Conservation (phyloP, 768 basidiomycete genomes). For the Rhodosporidiobolus sp. region DNA sequence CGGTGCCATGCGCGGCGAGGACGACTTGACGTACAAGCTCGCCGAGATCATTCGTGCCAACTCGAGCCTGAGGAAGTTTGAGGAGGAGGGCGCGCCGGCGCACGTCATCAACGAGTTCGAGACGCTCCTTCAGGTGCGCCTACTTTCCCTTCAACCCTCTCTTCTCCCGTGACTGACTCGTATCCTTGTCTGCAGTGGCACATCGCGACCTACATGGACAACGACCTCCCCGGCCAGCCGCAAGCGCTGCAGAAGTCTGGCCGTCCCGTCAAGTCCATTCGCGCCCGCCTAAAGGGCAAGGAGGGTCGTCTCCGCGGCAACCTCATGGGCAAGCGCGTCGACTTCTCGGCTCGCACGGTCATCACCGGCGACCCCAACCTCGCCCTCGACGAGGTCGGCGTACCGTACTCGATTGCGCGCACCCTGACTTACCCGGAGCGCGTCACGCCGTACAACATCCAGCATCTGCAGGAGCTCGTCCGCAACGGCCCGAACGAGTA, state of each 20-base stretch:
- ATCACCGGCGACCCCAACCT: constrained; percentile 99
- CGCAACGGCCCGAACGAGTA: constrained; percentile 90
- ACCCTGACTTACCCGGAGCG: constrained; percentile 95
- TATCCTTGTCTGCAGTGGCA: constrained; percentile 65
- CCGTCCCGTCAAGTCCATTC: constrained; percentile 95
- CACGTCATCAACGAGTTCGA: constrained; percentile 95
- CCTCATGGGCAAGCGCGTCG: constrained; percentile 98
- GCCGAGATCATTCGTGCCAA: constrained; percentile 95
- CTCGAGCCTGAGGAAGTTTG: constrained; percentile 82
- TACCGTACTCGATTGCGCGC: constrained; percentile 92
- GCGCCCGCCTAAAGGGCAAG: constrained; percentile 96
- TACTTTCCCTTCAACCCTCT: background rate
- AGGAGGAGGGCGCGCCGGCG: constrained; percentile 93
- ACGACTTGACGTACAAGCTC: constrained; percentile 96
- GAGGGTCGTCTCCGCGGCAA: constrained; percentile 97
- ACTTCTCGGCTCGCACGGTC: constrained; percentile 97
- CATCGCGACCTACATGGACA: constrained; percentile 99
- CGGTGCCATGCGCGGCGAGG: constrained; percentile 92
- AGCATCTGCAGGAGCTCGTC: constrained; percentile 88
- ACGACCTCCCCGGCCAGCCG: constrained; percentile 96
- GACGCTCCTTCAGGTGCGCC: constrained; percentile 80
- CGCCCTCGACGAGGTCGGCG: constrained; percentile 93
- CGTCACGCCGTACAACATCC: constrained; percentile 96
- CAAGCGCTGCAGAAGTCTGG: constrained; percentile 97
- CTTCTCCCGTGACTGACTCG: constrained; percentile 1